Conservation (phyloP, 2,329 filamentous ascomycete genomes). For the Davidsoniella eucalypti region DNA sequence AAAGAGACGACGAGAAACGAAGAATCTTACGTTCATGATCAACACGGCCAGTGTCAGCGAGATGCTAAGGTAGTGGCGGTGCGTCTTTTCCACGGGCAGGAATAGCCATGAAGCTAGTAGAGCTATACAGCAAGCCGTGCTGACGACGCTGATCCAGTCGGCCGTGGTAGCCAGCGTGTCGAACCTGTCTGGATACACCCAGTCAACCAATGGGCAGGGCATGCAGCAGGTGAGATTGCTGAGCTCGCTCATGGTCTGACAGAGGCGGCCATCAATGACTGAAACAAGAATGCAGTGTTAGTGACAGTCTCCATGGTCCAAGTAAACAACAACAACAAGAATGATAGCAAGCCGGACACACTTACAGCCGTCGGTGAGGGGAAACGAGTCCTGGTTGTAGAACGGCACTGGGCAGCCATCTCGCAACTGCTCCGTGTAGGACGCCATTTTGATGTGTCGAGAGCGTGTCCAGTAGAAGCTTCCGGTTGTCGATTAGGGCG, state of each 20-base stretch:
- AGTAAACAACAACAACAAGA: not conserved
- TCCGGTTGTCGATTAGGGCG: too few species aligned
- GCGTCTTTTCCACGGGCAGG: conserved; percentile 74
- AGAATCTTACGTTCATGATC: conserved; percentile 55
- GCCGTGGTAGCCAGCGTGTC: conserved; percentile 43
- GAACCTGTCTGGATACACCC: conserved; percentile 49
- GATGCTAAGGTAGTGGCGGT: conserved; percentile 83
- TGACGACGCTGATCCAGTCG: conserved; percentile 69
- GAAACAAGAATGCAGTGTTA: conserved; percentile 16
- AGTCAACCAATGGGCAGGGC: conserved; percentile 76
- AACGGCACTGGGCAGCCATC: conserved; percentile 12
- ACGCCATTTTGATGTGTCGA: conserved; percentile 1
- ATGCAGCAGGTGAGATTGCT: conserved; percentile 55
- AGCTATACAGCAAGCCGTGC: conserved; percentile 56
- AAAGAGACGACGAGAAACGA: not conserved
- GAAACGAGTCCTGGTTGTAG: conserved; percentile 11
- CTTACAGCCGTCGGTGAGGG: conserved; percentile 13
- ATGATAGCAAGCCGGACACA: not conserved
- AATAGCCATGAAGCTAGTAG: conserved; percentile 64
- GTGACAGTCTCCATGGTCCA: conserved; percentile 11
- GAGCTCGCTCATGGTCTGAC: conserved; percentile 27
- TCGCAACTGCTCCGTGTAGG: conserved; percentile 9
- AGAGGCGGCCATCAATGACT: conserved; percentile 43
- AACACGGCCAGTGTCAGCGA: conserved; percentile 62
- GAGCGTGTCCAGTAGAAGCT: too few species aligned